phyloP scores from a whole-genome alignment of 371 early-diverging fungal genomes.

The Ecytonucleospora hepatopenaei region DNA sequence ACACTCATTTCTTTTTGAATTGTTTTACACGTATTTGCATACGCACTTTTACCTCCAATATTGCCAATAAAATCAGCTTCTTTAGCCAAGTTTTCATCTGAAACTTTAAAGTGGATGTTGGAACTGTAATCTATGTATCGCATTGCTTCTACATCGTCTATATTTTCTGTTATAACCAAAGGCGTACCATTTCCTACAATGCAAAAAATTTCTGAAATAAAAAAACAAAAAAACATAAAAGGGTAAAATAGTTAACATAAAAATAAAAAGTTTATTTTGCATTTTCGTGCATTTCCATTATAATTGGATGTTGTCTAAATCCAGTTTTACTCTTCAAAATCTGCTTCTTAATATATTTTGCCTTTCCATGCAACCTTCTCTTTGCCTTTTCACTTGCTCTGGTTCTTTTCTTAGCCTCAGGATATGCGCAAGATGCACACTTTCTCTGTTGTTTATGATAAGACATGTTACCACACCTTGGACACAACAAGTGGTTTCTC shows the following conservation, averaged over 20 bases:
- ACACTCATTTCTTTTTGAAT: neutral
- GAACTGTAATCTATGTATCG: too few species aligned
- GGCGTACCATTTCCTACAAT: too few species aligned
- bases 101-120: too few species aligned
- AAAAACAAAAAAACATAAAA: too few species aligned
- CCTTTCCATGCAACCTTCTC: conserved; percentile 92
- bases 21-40: neutral
- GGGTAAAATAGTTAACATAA: too few species aligned
- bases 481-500: conserved; percentile 93
- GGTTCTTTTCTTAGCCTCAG: conserved; percentile 82
- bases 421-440: conserved; percentile 95
- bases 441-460: conserved; percentile 98
- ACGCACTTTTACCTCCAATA: too few species aligned
- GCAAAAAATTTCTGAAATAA: too few species aligned
- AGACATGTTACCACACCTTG: conserved; percentile 86
- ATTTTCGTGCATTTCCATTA: neutral
- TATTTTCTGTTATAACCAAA: too few species aligned
- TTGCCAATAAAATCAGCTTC: too few species aligned
- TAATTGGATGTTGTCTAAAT: conserved; percentile 25
- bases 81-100: too few species aligned
- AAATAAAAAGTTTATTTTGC: too few species aligned
- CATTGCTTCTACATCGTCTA: too few species aligned
- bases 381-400: conserved; percentile 81
- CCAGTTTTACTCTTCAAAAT: conserved; percentile 22
- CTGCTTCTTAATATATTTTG: conserved; percentile 74